Percentiles rank a stretch among this genome's conserved stretches.
phyloP scores from a whole-genome alignment of 352 stramenopile species.

The Thalassiosira mediterranea region DNA sequence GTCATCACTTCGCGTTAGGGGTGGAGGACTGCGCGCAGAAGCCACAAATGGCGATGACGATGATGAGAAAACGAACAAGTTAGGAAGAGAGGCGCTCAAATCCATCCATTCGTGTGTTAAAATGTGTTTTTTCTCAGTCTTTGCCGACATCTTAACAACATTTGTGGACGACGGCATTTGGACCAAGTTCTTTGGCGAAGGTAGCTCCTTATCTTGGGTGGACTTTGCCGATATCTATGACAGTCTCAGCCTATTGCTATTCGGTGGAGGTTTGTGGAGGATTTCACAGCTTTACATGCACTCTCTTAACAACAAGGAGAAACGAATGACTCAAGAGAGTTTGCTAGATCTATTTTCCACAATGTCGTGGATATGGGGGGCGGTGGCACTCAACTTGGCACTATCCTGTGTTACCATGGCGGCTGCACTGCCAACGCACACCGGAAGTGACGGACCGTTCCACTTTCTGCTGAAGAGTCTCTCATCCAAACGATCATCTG shows the following conservation, averaged over 20 bases:
- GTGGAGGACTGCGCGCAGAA: no score
- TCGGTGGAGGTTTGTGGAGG: constrained; percentile 19
- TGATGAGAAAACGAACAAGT: background rate
- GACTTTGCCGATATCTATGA: constrained; percentile 16
- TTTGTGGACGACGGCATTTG: constrained; percentile 10
- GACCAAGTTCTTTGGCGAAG: constrained; percentile 6
- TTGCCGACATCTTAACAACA: constrained; percentile 14
- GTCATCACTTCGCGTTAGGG: no score
- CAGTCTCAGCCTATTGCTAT: constrained; percentile 15
- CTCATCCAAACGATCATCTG: background rate
- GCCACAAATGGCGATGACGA: background rate
- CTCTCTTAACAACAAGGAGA: background rate
- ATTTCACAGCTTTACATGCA: constrained; percentile 12
- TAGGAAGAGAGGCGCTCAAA: background rate
- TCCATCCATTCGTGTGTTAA: constrained; percentile 18
- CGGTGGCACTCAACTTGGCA: constrained; percentile 6
- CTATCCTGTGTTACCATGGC: constrained; percentile 5
- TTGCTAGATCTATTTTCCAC: constrained; percentile 11
- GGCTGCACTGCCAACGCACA: background rate
- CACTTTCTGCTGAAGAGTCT: background rate
- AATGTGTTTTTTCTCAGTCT: constrained; percentile 18
- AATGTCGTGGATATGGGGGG: constrained; percentile 21
- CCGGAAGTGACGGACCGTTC: background rate
- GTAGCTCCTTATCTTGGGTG: background rate
- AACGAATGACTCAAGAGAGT: constrained; percentile 12